Percentiles rank a stretch among this genome's conserved stretches.
These are phyloP conservation scores for Monosporascus sp. DNA, from an alignment of 2,329 filamentous ascomycete genomes.

Conservation along the genomic window DNA sequence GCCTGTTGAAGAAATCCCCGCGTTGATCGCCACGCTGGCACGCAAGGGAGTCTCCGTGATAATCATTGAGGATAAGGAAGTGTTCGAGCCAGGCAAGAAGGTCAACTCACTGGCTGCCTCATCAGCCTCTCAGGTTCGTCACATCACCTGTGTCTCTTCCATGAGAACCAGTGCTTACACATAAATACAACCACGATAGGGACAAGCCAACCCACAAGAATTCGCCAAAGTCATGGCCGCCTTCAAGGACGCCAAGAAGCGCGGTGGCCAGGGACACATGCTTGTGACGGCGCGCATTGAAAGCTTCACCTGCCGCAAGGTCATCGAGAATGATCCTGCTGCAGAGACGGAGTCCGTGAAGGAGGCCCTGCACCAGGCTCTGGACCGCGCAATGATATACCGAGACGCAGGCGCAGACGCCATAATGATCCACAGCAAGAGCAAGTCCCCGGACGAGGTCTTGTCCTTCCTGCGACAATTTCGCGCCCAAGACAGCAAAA, in stretches of 20 bases:
- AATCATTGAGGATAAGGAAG: constrained; percentile 7
- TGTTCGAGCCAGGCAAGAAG: constrained; percentile 4
- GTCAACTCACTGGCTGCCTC: constrained; percentile 3
- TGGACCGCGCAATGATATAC: background rate
- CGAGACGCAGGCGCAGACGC: background rate
- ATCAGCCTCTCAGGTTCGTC: background rate
- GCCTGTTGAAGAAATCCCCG: no score
- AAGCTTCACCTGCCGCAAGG: no score
- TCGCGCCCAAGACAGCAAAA: background rate
- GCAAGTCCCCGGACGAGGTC: background rate
- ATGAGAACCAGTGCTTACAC: background rate
- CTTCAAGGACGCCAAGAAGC: no score
- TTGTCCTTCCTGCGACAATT: constrained; percentile 1
- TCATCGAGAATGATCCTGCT: no score
- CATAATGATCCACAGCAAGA: constrained; percentile 6
- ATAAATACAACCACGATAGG: no score
- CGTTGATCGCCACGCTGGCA: no score
- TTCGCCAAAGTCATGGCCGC: no score
- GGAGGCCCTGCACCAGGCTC: no score
- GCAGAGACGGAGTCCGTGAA: no score
- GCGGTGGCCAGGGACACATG: no score
- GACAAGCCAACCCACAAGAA: no score
- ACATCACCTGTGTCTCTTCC: background rate
- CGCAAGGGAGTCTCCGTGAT: background rate
- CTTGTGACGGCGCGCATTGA: no score